Conservation (phyloP, 352 stramenopile genomes). For the Globisporangium cederbergense region DNA sequence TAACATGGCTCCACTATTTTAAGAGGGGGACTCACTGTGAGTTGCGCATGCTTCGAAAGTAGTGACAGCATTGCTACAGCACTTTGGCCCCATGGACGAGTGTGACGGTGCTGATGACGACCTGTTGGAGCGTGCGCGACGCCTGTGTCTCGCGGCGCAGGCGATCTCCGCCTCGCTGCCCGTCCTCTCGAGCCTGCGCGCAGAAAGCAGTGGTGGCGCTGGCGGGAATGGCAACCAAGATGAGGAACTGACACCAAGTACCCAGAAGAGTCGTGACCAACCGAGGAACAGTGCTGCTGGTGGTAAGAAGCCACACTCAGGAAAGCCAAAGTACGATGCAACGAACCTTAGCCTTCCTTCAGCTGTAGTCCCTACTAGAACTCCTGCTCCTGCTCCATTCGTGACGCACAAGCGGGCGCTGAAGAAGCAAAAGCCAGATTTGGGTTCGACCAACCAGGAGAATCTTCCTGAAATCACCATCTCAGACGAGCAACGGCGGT, state of each 20-base stretch:
- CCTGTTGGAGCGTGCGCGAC: slow-evolving; percentile 41
- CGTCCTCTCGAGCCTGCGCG: background rate
- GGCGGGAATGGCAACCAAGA: background rate
- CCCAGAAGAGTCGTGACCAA: background rate
- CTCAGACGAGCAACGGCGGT: slow-evolving; percentile 28
- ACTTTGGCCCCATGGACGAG: background rate
- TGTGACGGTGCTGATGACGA: slow-evolving; percentile 15
- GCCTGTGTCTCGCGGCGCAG: slow-evolving; percentile 34
- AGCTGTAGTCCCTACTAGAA: background rate
- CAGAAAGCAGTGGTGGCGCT: background rate
- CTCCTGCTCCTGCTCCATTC: background rate
- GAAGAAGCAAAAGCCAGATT: background rate
- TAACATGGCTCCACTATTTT: background rate
- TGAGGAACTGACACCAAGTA: background rate
- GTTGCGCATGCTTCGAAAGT: no score
- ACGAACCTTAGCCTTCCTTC: background rate
- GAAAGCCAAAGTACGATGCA: background rate
- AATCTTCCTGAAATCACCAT: slow-evolving; percentile 24
- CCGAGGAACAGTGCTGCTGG: background rate
- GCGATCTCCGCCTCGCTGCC: slow-evolving; percentile 14
- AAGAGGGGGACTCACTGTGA: no score
- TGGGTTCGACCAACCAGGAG: slow-evolving; percentile 11
- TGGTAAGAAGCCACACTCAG: background rate
- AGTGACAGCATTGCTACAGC: background rate
- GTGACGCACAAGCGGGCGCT: background rate